A percentile compares a stretch with the other conserved stretches of the same genome.
Evolutionary conservation across 2,329 filamentous ascomycete genomes (phyloP).

Genomic region (Penicillium oxalicum): DNA sequence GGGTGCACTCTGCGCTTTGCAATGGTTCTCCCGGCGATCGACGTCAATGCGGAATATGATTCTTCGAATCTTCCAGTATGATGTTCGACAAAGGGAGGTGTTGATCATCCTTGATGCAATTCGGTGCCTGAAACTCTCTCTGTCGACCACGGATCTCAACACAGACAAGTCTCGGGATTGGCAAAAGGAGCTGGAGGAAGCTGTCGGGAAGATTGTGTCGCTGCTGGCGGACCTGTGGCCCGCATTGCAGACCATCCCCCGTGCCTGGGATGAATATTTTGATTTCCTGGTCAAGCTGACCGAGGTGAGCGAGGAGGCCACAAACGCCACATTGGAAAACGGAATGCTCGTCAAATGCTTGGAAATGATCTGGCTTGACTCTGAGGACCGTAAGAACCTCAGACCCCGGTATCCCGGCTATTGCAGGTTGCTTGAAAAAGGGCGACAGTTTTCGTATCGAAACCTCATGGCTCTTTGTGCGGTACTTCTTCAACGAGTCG

Average conservation of each 20-base stretch:
- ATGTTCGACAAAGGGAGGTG: conserved; percentile 51
- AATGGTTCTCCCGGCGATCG: conserved; percentile 54
- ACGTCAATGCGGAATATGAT: conserved; percentile 60
- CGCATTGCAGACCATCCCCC: conserved; percentile 55
- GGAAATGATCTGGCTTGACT: conserved; percentile 57
- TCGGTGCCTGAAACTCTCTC: conserved; percentile 45
- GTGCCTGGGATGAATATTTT: conserved; percentile 74
- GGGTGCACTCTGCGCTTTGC: conserved; percentile 55
- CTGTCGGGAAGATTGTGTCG: conserved; percentile 33
- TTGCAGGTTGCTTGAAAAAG: conserved; percentile 40
- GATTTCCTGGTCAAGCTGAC: conserved; percentile 63
- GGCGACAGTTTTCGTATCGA: conserved; percentile 40
- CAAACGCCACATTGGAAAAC: conserved; percentile 53
- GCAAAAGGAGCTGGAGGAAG: conserved; percentile 23
- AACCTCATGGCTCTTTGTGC: conserved; percentile 41
- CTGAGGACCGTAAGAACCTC: conserved; percentile 44
- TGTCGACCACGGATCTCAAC: conserved; percentile 21
- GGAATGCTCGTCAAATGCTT: conserved; percentile 56
- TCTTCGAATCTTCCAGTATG: conserved; percentile 53
- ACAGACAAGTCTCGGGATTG: conserved; percentile 17
- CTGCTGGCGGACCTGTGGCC: conserved; percentile 56
- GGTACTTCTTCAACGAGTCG: conserved; percentile 34
- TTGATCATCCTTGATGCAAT: conserved; percentile 51
- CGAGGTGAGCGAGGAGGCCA: conserved; percentile 54
- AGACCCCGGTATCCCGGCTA: conserved; percentile 49